Evolutionary conservation across 176 grass and related monocot genomes (phyloP), one percentile per base, ranked within the genome.

Genomic region (Hsuehochloa calcarea): DNA sequence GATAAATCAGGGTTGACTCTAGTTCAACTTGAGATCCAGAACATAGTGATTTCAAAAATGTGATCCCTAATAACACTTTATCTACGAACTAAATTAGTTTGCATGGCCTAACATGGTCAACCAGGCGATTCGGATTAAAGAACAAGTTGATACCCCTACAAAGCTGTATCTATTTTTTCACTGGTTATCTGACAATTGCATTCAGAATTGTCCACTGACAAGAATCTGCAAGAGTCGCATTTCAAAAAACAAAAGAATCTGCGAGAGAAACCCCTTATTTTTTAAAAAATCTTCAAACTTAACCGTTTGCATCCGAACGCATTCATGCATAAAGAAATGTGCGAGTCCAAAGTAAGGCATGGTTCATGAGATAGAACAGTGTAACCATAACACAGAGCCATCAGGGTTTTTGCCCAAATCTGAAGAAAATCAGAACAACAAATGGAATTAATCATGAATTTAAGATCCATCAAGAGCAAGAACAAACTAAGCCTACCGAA

Each of bases 221-320:
- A 49, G 61, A 68, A 89, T 85, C 88, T 85, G 41, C 45, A 17
- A 56, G 45, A 35, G 11, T 34, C 31, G 2, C 31, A 2, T 34
- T 34, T 34, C 31, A 34, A 34, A 34, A 34, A 34, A 34, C 31
- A 34, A 34, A 75, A 49, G 61, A 68, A 89, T 85, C 88, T 85
- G 41, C 45, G 13, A 56, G 45, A 35, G 17, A 41, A 3, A 54
- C 4, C 20, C 5, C 44, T 5, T 6, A 19, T n/a, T n/a, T n/a
- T n/a, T n/a, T 31, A 75, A 70, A 56, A 41, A 66, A 51, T 14
- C 43, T 17, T 64, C 27, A 64, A 70, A 76, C 68, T 60, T 5
- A 55, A 80, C 77, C 69, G 40, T 76, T 85, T 61, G 77, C 82
- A 70, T 76, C 52, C 13, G 70, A 68, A 23, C 41, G 80, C 44